Conservation (phyloP, 768 basidiomycete species). For the Leccinum subgranulosum region DNA sequence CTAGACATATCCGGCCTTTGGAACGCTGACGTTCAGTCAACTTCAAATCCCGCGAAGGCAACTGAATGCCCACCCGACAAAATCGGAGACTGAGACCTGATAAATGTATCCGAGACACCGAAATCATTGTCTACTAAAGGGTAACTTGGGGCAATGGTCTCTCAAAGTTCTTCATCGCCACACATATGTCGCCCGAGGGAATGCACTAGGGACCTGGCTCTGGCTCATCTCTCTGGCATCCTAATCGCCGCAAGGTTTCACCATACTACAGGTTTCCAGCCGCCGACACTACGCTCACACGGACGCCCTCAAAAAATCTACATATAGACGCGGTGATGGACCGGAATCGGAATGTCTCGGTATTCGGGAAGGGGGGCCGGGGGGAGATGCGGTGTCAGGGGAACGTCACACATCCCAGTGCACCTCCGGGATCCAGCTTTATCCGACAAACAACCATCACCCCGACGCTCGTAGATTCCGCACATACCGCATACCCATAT, state of each 20-base stretch:
- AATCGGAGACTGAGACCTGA: neutral
- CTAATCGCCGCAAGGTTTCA: neutral
- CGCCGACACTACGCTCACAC: neutral
- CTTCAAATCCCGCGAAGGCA: neutral
- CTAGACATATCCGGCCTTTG: neutral
- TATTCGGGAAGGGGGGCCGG: neutral
- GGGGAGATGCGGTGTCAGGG: neutral
- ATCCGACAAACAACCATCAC: neutral
- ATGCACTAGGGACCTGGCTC: neutral
- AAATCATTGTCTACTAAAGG: neutral
- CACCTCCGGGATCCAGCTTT: neutral
- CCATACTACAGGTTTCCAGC: neutral
- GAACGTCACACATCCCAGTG: neutral
- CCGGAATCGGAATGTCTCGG: neutral
- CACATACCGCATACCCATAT: neutral
- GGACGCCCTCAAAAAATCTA: neutral
- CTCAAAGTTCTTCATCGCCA: neutral
- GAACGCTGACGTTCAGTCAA: neutral
- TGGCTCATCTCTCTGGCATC: neutral
- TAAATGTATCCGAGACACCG: neutral
- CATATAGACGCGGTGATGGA: neutral
- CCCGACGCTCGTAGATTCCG: neutral
- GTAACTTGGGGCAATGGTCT: no score
- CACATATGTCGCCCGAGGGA: neutral
- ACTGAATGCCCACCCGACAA: neutral